Base-by-base conservation (phyloP, 2,329 filamentous ascomycete species). In the Periconia digitata region DNA sequence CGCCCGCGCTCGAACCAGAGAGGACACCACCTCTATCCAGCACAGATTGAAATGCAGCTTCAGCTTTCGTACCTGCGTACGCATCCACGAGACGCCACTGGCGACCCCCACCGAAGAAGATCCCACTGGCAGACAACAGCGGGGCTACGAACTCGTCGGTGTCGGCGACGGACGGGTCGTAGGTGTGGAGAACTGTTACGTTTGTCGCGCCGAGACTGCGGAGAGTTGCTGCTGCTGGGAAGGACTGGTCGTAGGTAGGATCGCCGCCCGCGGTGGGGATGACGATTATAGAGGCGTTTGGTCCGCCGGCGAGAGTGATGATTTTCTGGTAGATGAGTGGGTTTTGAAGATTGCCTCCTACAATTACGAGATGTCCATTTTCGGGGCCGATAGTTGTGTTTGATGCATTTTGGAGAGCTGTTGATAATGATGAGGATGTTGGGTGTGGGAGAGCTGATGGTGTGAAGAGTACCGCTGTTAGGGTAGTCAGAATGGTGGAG, bases 1-100 rank as follows among this genome's bases (percentile, higher is more conserved):
- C 61, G 2, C 59, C 61, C 2, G 59, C 59, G 42, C 53, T 59
- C 3, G 58, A 62, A 1, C 60, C 61, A 6, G 52, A 51, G 2
- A 64, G 56, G 1, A 64, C 59, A 13, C 58, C 59, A 13, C 59
- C 58, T 2, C 51, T 45, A 16, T 59, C 55, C 1, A 64, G 45
- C 8, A 64, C 58, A 0, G 48, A 41, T 32, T 59, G 52, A 3
- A 64, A 53, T 1, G 59, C 59, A 22, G 21, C 43, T 40, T 64
- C 59, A 3, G 56, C 51, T 20, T 62, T 62, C 2, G 60, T 64
- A 1, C 56, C 59, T 1, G 58, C 56, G 37, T 64, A 64, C 5
- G 59, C 59, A 43, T 62, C 59, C 1, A 62, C 59, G 6, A 62
- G 49, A 4, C 60, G 46, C 60, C 60, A 64, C 39, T 64, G 59